Conservation (phyloP, 2,329 filamentous ascomycete genomes). For the Ophiostoma fasciatum region DNA sequence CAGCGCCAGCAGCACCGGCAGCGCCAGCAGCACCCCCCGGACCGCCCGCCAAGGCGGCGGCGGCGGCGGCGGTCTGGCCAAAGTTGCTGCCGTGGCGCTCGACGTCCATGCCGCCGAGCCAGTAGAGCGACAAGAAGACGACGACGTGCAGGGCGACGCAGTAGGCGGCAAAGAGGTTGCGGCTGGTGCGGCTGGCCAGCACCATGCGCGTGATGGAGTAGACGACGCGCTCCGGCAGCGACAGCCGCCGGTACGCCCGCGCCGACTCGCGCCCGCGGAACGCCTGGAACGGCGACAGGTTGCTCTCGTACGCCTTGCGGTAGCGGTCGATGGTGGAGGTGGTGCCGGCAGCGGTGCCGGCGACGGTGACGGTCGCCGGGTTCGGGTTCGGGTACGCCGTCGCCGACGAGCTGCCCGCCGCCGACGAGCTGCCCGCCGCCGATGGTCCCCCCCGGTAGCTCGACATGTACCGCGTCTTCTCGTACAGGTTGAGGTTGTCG, state of each 20-base stretch:
- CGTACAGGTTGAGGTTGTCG: constrained; percentile 90
- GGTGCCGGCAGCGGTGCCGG: constrained; percentile 39
- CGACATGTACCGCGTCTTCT: constrained; percentile 93
- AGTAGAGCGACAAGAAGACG: constrained; percentile 77
- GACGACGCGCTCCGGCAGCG: constrained; percentile 73
- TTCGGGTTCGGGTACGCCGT: constrained; percentile 58
- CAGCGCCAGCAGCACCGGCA: too few relatives aligned
- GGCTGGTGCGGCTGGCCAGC: constrained; percentile 73
- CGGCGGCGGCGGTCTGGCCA: constrained; percentile 31
- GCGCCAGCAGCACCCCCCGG: constrained; percentile 20
- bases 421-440: constrained; percentile 36
- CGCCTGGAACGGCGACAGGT: constrained; percentile 87
- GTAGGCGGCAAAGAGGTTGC: constrained; percentile 88
- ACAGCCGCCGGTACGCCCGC: constrained; percentile 85
- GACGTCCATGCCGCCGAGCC: constrained; percentile 55
- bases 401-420: constrained; percentile 41
- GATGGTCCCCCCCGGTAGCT: too few relatives aligned
- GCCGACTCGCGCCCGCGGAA: constrained; percentile 90
- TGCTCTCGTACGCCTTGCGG: constrained; percentile 82
- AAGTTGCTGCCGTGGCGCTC: constrained; percentile 45
- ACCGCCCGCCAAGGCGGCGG: constrained; percentile 21
- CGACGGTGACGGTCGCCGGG: constrained; percentile 51
- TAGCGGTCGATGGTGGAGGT: constrained; percentile 70
- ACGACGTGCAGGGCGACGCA: constrained; percentile 78
- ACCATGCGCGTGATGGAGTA: constrained; percentile 87